Evolutionary conservation across 352 stramenopile species (phyloP).

Genomic region (Globisporangium barbulae): DNA sequence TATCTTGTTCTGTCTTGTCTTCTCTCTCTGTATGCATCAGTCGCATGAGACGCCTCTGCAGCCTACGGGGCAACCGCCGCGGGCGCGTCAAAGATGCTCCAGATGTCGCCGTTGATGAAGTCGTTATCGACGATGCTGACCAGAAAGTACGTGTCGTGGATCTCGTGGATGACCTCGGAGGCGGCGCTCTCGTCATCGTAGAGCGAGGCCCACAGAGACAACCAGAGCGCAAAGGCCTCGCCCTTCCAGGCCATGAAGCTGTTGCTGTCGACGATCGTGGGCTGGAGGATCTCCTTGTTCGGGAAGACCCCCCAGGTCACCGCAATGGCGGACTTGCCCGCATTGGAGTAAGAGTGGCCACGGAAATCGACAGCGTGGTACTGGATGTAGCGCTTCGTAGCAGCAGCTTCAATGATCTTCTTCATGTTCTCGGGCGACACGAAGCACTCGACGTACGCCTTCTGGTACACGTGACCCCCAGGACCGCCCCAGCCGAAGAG

Average conservation of each 20-base stretch:
- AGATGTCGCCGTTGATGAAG: constrained; percentile 89
- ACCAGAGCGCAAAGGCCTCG: constrained; percentile 97
- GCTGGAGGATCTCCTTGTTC: constrained; percentile 95
- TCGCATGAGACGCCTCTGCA: background rate
- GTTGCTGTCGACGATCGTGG: constrained; percentile 97
- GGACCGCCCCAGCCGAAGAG: constrained; percentile 96
- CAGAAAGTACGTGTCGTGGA: constrained; percentile 97
- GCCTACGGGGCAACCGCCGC: constrained; percentile 12
- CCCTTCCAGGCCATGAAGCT: constrained; percentile 96
- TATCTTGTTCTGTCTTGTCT: constrained; percentile 12
- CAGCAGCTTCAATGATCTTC: constrained; percentile 85
- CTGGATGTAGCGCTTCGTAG: constrained; percentile 81
- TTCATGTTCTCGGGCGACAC: constrained; percentile 92
- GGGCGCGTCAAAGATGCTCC: constrained; percentile 61
- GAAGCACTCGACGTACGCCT: constrained; percentile 99
- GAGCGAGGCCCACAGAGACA: constrained; percentile 94
- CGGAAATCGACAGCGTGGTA: constrained; percentile 90
- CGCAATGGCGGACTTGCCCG: constrained; percentile 89
- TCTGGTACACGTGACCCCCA: constrained; percentile 97
- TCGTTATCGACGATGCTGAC: constrained; percentile 99
- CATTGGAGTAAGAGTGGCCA: constrained; percentile 91
- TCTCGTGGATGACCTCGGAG: constrained; percentile 91
- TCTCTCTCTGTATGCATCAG: constrained; percentile 11
- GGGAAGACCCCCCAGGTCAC: constrained; percentile 99
- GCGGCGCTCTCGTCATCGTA: constrained; percentile 92